Evolutionary conservation across 257 asterid species (phyloP), one percentile per base, ranked within the genome.

Genomic region (Scutellaria baicalensis): DNA sequence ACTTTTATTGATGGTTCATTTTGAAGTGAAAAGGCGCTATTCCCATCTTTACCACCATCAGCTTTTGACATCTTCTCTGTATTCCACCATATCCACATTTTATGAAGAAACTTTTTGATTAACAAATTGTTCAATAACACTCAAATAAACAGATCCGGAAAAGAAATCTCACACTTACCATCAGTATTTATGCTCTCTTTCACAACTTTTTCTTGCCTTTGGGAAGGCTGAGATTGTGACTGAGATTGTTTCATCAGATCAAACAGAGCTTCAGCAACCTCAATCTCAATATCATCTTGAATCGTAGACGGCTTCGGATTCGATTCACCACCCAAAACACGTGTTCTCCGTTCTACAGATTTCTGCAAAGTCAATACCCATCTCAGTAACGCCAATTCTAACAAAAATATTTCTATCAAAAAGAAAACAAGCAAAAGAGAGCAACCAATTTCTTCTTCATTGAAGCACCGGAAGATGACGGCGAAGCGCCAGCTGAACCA

Each of bases 221-320:
- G 75, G 72, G 83, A 74, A 69, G 79, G 72, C n/a, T 59, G 74
- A 36, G 55, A 58, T 33, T 69, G 74, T 13, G 85, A 75, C 44
- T 71, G 83, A 16, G 86, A 79, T 77, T 85, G 92, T 72, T 79
- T 83, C 88, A 78, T 81, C 74, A 88, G 87, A 77, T 88, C 89
- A 76, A 88, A 88, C 71, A 88, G 80, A 69, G 89, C 95, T 79
- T 88, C 95, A 13, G 84, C 89, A 42, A 85, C 92, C 85, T 88
- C 95, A 50, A 85, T 72, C 86, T 87, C 94, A 17, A 84, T 81
- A 40, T 88, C 89, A 40, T 82, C 86, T 75, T 82, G 83, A 69
- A 70, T 27, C 50, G 43, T 64, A 67, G 82, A 68, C 47, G 71
- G 52, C 64, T 66, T 73, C n/a, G 80, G 54, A 59, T 71, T 69